Conservation (phyloP, 352 stramenopile species). For the Pythium aphanidermatum region DNA sequence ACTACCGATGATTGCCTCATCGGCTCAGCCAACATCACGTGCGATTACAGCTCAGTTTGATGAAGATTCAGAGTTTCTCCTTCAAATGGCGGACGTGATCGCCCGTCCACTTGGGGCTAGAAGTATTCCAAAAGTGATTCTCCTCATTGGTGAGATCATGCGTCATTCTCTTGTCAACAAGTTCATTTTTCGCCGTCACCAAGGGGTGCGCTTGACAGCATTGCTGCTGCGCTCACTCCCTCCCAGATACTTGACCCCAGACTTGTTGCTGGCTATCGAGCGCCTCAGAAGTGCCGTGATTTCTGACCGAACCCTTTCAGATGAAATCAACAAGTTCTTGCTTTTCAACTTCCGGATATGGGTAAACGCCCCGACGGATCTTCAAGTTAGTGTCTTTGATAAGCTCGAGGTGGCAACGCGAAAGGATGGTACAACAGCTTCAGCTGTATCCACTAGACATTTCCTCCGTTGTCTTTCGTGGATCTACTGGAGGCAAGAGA, state of each 20-base stretch:
- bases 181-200: conserved; percentile 75
- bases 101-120: conserved; percentile 58
- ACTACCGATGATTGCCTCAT: neutral
- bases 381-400: conserved; percentile 71
- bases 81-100: conserved; percentile 70
- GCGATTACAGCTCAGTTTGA: conserved; percentile 59
- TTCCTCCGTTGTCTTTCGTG: conserved; percentile 79
- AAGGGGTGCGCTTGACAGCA: conserved; percentile 65
- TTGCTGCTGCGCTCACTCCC: conserved; percentile 64
- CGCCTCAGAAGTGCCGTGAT: conserved; percentile 65
- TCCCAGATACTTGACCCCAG: conserved; percentile 53
- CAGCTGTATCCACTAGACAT: conserved; percentile 67
- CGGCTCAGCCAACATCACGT: neutral
- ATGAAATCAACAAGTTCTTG: conserved; percentile 81
- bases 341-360: conserved; percentile 85
- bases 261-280: conserved; percentile 69
- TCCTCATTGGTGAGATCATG: conserved; percentile 81
- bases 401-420: conserved; percentile 76
- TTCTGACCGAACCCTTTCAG: conserved; percentile 66
- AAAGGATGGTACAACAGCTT: conserved; percentile 64
- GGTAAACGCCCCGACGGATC: conserved; percentile 64
- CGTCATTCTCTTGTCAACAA: conserved; percentile 84
- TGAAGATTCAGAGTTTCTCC: conserved; percentile 66
- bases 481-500: conserved; percentile 66
- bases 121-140: conserved; percentile 68